Evolutionary conservation across 176 grass and related monocot genomes (phyloP), one percentile per base, ranked within the genome.

Genomic region (Oryza officinalis): DNA sequence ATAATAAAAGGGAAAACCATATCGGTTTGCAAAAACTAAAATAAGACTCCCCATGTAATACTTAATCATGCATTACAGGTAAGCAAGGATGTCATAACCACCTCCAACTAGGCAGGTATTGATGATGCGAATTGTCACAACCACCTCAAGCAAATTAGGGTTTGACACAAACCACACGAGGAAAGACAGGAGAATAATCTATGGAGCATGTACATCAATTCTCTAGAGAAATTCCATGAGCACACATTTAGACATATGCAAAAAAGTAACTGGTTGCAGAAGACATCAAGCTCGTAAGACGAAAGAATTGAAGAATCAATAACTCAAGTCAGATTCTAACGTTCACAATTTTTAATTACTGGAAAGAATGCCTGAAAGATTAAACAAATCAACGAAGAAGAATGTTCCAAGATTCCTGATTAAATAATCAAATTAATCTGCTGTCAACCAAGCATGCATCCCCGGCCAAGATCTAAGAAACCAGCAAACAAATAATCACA

Each of bases 31-130:
- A 6, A 23, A 32, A 68, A 63, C 14, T 63, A 69, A 38, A 37
- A 45, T 4, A 47, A 80, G 46, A 63, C 17, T 37, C 35, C 15
- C 33, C n/a, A 32, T 78, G 10, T 72, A 79, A 11, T 17, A 75
- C 33, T 72, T 17, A 89, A 90, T 82, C 54, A 75, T 83, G 67
- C 38, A 83, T 63, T 78, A 2, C 37, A 63, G 68, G 61, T 86
- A 74, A 79, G 71, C 27, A 63, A 83, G 28, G 77, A 79, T 74
- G 67, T 69, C 68, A 69, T 75, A 75, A 83, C 80, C 68, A 79
- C 68, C 80, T 63, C 10, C n/a, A 69, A 33, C 49, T 8, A 63
- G 12, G 5, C 12, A 73, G 37, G 13, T 3, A 77, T 20, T 18
- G 23, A 38, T 69, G 81, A 27, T 17, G 28, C 33, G 4, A 27